phyloP scores from a whole-genome alignment of 208 protist species.

The Leishmania tropica region DNA sequence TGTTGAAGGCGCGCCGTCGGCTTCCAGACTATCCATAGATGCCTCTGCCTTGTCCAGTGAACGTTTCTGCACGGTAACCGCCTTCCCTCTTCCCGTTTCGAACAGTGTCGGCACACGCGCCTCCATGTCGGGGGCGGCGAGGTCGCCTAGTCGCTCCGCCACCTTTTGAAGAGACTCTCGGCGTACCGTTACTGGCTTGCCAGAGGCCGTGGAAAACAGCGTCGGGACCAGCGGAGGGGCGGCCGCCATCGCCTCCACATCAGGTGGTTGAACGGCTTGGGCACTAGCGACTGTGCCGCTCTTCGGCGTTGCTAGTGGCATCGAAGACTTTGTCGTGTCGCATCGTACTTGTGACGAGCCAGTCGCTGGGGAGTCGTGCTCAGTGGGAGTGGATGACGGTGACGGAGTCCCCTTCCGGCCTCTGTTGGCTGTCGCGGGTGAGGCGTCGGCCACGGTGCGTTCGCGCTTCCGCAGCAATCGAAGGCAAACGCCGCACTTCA shows the following conservation, averaged over 20 bases:
- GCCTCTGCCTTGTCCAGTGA: conserved; percentile 26
- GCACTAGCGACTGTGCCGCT: background rate
- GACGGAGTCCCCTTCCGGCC: background rate
- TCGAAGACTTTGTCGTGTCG: background rate
- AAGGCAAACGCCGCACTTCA: conserved; percentile 64
- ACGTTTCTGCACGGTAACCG: conserved; percentile 30
- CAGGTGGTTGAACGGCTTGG: background rate
- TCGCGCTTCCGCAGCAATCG: conserved; percentile 48
- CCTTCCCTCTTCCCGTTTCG: conserved; percentile 36
- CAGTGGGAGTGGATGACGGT: background rate
- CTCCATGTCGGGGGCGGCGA: background rate
- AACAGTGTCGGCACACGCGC: conserved; percentile 33
- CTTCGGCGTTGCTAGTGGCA: background rate
- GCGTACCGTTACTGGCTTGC: conserved; percentile 39
- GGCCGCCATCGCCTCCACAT: background rate
- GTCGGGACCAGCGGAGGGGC: conserved; percentile 19
- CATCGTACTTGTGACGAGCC: background rate
- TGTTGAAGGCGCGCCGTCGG: background rate
- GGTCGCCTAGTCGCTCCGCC: conserved; percentile 2
- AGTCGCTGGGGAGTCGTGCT: background rate
- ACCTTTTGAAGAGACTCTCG: conserved; percentile 27
- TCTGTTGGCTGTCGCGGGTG: background rate
- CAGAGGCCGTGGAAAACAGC: conserved; percentile 46
- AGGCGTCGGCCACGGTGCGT: background rate
- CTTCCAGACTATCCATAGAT: background rate